Evolutionary conservation across 2,329 filamentous ascomycete species (phyloP).

Genomic region (Ophiognomonia clavigignenti-juglandacearum): DNA sequence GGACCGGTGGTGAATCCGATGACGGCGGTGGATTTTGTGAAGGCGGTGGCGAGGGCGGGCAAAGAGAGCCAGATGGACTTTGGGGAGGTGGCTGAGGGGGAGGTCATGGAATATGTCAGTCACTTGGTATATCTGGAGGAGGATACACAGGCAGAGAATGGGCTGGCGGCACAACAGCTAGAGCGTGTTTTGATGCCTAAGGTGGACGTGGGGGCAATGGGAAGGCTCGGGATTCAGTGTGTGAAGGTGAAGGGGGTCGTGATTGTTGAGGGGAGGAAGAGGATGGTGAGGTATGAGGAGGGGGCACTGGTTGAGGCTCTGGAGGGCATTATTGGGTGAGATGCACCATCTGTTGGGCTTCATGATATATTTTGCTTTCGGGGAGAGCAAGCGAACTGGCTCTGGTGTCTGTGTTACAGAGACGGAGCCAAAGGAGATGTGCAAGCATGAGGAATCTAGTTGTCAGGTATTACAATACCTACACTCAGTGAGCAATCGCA

Average conservation of each 20-base stretch:
- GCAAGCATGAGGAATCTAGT: no score
- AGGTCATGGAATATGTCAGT: conserved; percentile 66
- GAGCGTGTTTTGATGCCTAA: conserved; percentile 55
- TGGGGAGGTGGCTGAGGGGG: conserved; percentile 22
- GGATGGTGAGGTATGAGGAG: conserved; percentile 67
- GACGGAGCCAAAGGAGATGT: no score
- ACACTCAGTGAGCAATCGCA: no score
- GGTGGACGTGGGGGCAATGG: conserved; percentile 63
- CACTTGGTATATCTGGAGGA: conserved; percentile 79
- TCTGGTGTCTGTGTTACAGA: no score
- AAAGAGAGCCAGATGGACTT: conserved; percentile 57
- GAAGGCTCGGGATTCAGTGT: conserved; percentile 67
- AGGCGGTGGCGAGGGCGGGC: conserved; percentile 71
- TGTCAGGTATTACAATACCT: no score
- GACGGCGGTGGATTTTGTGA: conserved; percentile 75
- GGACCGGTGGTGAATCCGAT: conserved; percentile 63
- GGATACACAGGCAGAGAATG: no score
- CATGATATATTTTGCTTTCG: neutral
- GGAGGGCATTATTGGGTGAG: conserved; percentile 11
- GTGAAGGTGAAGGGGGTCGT: conserved; percentile 72
- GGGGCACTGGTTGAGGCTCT: conserved; percentile 69
- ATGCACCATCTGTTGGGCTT: neutral
- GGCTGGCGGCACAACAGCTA: neutral
- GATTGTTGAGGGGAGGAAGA: conserved; percentile 37
- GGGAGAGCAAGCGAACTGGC: no score